These are phyloP conservation scores for Penicillium sp. DNA, from an alignment of 2,329 filamentous ascomycete genomes.

Conservation along the genomic window DNA sequence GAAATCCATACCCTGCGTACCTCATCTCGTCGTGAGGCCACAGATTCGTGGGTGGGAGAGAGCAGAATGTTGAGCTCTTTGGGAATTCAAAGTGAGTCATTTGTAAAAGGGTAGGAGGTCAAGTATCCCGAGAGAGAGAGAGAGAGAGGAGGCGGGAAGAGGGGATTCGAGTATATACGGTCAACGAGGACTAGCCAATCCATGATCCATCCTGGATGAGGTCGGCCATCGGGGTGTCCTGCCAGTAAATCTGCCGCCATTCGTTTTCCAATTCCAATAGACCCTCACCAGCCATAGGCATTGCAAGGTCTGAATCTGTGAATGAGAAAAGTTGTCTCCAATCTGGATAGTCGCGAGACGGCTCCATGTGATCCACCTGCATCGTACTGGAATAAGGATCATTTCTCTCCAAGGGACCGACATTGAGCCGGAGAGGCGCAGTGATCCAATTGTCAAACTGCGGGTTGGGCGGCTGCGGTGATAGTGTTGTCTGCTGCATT, in stretches of 20 bases:
- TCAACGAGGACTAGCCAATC: slow-evolving; percentile 27
- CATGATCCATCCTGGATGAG: slow-evolving; percentile 42
- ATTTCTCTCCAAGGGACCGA: slow-evolving; percentile 24
- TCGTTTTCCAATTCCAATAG: slow-evolving; percentile 44
- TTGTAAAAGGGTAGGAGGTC: neutral
- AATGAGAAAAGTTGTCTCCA: slow-evolving; percentile 45
- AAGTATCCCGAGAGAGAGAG: neutral
- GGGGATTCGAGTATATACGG: slow-evolving; percentile 1
- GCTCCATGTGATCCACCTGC: slow-evolving; percentile 34
- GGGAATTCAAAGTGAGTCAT: no score
- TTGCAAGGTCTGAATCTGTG: slow-evolving; percentile 37
- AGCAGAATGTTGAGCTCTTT: neutral
- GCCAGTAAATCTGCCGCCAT: slow-evolving; percentile 47
- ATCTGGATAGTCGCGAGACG: slow-evolving; percentile 37
- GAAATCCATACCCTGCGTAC: slow-evolving; percentile 20
- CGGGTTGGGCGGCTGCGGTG: slow-evolving; percentile 24
- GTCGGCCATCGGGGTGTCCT: slow-evolving; percentile 44
- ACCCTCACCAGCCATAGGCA: slow-evolving; percentile 39
- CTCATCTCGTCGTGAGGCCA: slow-evolving; percentile 23
- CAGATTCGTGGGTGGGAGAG: slow-evolving; percentile 4
- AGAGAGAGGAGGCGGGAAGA: neutral
- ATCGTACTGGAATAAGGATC: slow-evolving; percentile 25
- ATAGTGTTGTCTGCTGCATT: slow-evolving; percentile 23
- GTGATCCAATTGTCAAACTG: slow-evolving; percentile 37
- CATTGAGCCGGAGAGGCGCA: slow-evolving; percentile 26